These are phyloP conservation scores for Lophium mytilinum DNA, from an alignment of 495 filamentous ascomycete species.

Conservation along the genomic window DNA sequence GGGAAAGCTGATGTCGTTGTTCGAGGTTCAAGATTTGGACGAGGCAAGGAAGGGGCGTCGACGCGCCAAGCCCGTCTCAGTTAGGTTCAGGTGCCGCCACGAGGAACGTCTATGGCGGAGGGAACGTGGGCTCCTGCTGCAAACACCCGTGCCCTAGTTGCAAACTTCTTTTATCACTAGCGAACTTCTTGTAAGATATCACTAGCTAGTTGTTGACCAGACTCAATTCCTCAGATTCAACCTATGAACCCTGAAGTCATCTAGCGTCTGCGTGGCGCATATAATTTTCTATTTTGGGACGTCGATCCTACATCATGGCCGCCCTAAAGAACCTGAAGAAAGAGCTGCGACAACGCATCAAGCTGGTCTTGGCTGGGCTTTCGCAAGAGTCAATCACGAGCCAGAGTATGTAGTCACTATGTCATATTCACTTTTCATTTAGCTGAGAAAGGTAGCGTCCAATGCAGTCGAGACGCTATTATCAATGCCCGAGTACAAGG, in stretches of 20 bases:
- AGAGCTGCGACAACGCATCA: conserved; percentile 62
- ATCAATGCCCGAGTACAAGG: conserved; percentile 56
- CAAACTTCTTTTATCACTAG: too few species aligned
- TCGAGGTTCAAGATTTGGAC: too few species aligned
- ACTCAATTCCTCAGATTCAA: too few species aligned
- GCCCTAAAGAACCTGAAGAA: conserved; percentile 59
- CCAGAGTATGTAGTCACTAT: conserved; percentile 52
- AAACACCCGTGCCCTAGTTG: too few species aligned
- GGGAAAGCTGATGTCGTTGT: neutral
- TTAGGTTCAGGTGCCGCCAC: conserved; percentile 6
- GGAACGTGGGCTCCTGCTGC: too few species aligned
- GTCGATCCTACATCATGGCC: conserved; percentile 34
- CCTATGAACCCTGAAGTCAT: too few species aligned
- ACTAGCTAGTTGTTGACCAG: too few species aligned
- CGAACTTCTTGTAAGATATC: too few species aligned
- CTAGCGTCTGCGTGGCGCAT: too few species aligned
- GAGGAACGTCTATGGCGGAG: too few species aligned
- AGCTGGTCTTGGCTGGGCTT: conserved; percentile 49
- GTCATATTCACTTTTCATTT: too few species aligned
- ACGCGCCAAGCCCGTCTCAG: neutral
- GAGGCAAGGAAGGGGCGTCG: too few species aligned
- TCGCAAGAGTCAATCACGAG: conserved; percentile 46
- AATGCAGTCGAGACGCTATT: conserved; percentile 50
- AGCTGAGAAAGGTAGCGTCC: conserved; percentile 41
- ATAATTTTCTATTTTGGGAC: conserved; percentile 9